Conservation (phyloP, 192 early-diverging fungal genomes). For the Haplosporangium gracile region DNA sequence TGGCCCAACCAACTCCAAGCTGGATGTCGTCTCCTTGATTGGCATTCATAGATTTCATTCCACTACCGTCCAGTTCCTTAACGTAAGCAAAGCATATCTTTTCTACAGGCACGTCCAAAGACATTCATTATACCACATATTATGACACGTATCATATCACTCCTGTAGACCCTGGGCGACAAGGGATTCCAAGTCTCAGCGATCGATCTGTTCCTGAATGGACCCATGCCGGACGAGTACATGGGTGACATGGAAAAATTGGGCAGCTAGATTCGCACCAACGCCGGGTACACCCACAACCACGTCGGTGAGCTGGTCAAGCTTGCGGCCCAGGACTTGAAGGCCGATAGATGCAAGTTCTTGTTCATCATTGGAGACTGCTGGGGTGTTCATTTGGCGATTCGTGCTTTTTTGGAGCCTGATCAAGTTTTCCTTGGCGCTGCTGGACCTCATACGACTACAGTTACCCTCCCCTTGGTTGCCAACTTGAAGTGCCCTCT, state of each 20-base stretch:
- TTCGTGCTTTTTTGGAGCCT: conserved; percentile 13
- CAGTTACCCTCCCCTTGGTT: conserved; percentile 7
- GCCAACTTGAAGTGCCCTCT: conserved; percentile 12
- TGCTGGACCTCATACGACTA: conserved; percentile 26
- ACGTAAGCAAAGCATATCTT: background rate
- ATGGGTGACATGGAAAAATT: conserved; percentile 35
- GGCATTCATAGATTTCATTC: conserved; percentile 37
- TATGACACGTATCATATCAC: background rate
- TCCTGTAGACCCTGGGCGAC: conserved; percentile 8
- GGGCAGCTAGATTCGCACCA: conserved; percentile 17
- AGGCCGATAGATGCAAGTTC: conserved; percentile 9
- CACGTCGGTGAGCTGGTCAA: conserved; percentile 18
- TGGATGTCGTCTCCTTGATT: conserved; percentile 24
- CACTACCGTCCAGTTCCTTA: conserved; percentile 20
- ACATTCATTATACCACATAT: background rate
- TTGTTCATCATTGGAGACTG: conserved; percentile 23
- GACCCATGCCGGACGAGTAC: conserved; percentile 33
- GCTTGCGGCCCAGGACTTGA: conserved; percentile 13
- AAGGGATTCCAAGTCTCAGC: conserved; percentile 31
- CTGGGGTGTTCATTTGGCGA: conserved; percentile 18
- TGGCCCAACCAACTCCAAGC: conserved; percentile 7
- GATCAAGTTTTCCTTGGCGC: conserved; percentile 10
- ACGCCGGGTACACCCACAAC: conserved; percentile 20
- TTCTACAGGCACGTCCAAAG: background rate
- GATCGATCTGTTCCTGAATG: conserved; percentile 20